Conservation (phyloP, 2,329 filamentous ascomycete species). For the Monilinia laxa region DNA sequence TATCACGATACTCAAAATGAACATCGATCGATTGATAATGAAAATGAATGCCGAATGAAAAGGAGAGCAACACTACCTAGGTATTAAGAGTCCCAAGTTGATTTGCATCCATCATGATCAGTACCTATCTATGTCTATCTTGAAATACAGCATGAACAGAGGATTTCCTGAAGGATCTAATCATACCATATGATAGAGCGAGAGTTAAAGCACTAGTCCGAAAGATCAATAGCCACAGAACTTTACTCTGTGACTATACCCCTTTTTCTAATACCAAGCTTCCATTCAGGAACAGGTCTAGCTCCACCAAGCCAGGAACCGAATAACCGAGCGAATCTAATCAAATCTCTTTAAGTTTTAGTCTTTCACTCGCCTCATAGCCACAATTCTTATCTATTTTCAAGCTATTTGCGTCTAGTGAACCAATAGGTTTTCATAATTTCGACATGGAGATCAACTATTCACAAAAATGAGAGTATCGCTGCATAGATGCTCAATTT, state of each 20-base stretch:
- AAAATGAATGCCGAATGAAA: neutral
- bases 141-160: neutral
- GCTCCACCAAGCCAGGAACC: neutral
- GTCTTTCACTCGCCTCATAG: neutral
- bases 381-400: slow-evolving; percentile 12
- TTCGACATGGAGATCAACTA: neutral
- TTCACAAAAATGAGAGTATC: neutral
- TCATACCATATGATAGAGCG: neutral
- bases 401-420: slow-evolving; percentile 5
- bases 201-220: neutral
- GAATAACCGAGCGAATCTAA: slow-evolving; percentile 14
- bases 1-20: neutral
- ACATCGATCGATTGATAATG: neutral
- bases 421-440: slow-evolving; percentile 6
- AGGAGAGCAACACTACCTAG: neutral
- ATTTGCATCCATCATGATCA: neutral
- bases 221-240: neutral
- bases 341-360: neutral
- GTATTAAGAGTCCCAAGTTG: neutral
- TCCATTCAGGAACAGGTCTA: neutral
- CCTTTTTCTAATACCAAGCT: slow-evolving; percentile 11
- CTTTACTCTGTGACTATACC: neutral
- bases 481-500: slow-evolving; percentile 15
- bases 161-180: neutral
- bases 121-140: neutral